Base-by-base conservation (phyloP, 805 yeast species). In the Spathaspora sp. region DNA sequence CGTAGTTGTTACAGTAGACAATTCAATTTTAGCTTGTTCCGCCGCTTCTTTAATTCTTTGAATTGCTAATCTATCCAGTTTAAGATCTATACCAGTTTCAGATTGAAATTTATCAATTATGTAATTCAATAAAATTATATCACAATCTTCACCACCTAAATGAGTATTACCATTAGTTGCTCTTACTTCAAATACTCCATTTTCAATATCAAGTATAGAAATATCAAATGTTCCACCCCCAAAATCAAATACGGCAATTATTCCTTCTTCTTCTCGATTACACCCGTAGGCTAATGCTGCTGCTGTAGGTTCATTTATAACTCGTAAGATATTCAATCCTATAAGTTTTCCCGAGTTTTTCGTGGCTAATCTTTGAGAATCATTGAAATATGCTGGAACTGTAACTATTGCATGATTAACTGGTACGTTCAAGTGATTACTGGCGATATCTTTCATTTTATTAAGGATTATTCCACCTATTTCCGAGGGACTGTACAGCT, bases 211-310 rank as follows among this genome's bases (percentile, higher is more conserved):
- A 56, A 87, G 71, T 52, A 87, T 77, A 14, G 93, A 86, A 44
- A 87, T 86, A 70, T 87, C 96, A 67, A 87, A 87, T 42, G 94
- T 87, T 54, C 94, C 94, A 53, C 94, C 94, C 59, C 94, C 94
- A 58, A 87, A 77, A 69, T 87, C 96, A 62, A 85, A 87, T 42
- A 81, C 83, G 39, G 83, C 80, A 18, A 81, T 73, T 44, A 78
- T 70, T 40, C 82, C 82, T 12, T 20, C 39, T 48, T 61, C 61
- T 49, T 76, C 73, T 60, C 78, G 76, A 57, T 85, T 87, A 28
- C 86, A 71, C 45, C 94, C 94, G 64, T 87, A 87, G 42, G 93
- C 91, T 60, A 87, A 76, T 14, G 93, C 93, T 28, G 94, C 93
- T 10, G 93, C 93, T 20, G 94, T 87, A 42, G 94, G 94, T 68